A percentile compares a stretch with the other conserved stretches of the same genome.
Evolutionary conservation across 73 alveolate species (phyloP).

Genomic region (Uronychia setigera): DNA sequence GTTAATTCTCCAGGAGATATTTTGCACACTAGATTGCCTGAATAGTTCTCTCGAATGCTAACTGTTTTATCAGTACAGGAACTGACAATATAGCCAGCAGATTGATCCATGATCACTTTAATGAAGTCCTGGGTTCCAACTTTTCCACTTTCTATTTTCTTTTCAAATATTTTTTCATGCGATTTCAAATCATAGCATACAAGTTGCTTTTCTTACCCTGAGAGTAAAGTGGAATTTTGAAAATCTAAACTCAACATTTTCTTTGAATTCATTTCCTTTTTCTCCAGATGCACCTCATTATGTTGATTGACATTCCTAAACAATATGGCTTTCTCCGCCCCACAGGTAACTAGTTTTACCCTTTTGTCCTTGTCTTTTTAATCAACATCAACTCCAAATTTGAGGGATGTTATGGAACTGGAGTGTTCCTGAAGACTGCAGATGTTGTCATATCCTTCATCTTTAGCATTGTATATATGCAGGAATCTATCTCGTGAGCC

Average conservation of each 20-base stretch:
- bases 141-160: slow-evolving; percentile 22
- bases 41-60: slow-evolving; percentile 49
- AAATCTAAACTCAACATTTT: slow-evolving; percentile 47
- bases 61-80: slow-evolving; percentile 51
- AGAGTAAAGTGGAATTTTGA: slow-evolving; percentile 10
- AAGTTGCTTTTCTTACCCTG: slow-evolving; percentile 44
- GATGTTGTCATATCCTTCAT: slow-evolving; percentile 41
- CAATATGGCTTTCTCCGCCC: slow-evolving; percentile 75
- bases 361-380: slow-evolving; percentile 23
- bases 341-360: slow-evolving; percentile 70
- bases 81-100: slow-evolving; percentile 13
- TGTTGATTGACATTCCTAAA: slow-evolving; percentile 63
- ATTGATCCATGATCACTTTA: slow-evolving; percentile 20
- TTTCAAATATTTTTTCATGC: slow-evolving; percentile 40
- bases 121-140: slow-evolving; percentile 31
- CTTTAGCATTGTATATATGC: slow-evolving; percentile 31
- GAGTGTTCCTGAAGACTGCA: slow-evolving; percentile 76
- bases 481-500: slow-evolving; percentile 75
- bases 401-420: slow-evolving; percentile 73
- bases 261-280: slow-evolving; percentile 38
- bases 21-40: slow-evolving; percentile 51
- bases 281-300: slow-evolving; percentile 15
- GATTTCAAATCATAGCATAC: slow-evolving; percentile 7
- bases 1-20: slow-evolving; percentile 68
- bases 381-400: slow-evolving; percentile 58